Evolutionary conservation across 805 yeast genomes (phyloP), one percentile per base, ranked within the genome.

Genomic region (Metschnikowia picachoensis): DNA sequence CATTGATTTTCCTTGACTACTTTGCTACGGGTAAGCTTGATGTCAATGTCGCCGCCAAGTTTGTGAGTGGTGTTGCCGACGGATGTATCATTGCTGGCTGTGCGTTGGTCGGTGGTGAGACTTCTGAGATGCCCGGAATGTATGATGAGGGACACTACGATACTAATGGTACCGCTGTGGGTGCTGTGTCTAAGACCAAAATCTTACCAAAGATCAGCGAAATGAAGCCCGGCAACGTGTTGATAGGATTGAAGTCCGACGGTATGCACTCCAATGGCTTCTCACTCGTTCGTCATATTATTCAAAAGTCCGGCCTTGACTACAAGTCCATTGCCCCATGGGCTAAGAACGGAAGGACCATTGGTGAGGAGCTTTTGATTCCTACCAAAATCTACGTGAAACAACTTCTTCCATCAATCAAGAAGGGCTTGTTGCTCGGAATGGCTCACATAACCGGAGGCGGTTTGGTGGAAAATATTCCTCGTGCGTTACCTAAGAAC

Each of bases 91-190:
- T 82, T 55, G 87, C 98, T 30, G 97, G 96, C 10, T 92, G 99
- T 77, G 99, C 99, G 6, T 76, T 94, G 48, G 97, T 94, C 44
- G 99, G 99, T 46, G 99, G 99, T 55, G 99, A 94, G 70, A 94
- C 99, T 33, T 86, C 96, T 44, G 99, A 94, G 75, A 94, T 94
- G 99, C 99, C 99, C 27, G 99, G 99, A 55, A 88, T 94, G 87
- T 94, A 94, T 61, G 87, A 84, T 49, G 89, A 83, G 46, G 95
- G 95, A 30, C 98, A 94, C 69, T 94, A 94, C 64, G 99, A 94
- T 68, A 91, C 97, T 50, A 94, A 92, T 62, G 99, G 99, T 68
- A 95, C 99, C 32, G 95, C 97, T 44, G 91, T 94, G 37, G 99
- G 99, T 60, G 99, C 99, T 12, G 97, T 94, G 5, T 72, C 79